Base-by-base conservation (phyloP, 208 protist genomes). In the Acanthamoeba lenticulata region DNA sequence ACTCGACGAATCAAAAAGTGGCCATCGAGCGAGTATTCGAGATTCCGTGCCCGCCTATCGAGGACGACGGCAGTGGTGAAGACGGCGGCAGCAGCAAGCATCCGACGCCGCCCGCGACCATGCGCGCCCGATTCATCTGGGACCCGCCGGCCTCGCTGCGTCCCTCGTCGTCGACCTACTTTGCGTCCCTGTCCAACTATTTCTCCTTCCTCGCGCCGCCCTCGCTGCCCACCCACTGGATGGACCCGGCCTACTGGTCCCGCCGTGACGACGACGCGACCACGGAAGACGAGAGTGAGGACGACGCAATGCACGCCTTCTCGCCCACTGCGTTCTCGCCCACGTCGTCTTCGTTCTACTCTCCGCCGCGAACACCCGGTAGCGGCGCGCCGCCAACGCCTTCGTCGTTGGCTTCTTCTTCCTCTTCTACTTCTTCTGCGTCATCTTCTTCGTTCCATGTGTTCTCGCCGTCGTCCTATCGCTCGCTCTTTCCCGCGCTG, bases 321-420 rank as follows among this genome's bases (percentile, higher is more conserved):
- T 77, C 67, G 67, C 67, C 67, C 67, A 42, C 34, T 11, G 67
- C 67, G 13, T 77, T 77, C 24, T 77, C 67, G 67, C 67, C 67
- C 17, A 77, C 67, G 36, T 77, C 67, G 0, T 27, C 67, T 19
- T 77, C 67, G 15, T 77, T 77, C 67, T 77, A 77, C 36, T 77
- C 67, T 1, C 67, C 67, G 36, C 67, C 67, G 32, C 67, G 21
- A 36, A 77, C 67, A 4, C 34, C 67, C 32, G 32, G 29, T 6
- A 42, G 29, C 29, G 36, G 67, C 29, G 67, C 19, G 24, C 67
- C 67, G 24, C 27, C 65, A 42, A 40, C 62, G 36, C 34, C 32
- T 27, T 32, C 34, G 36, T 29, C 67, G 15, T 36, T 32, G 24
- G 6, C 29, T 44, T 13, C 40, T 38, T 77, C 24, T 62, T 62